Conservation (phyloP, 148 eudicot genomes). For the Cornus controversa region DNA sequence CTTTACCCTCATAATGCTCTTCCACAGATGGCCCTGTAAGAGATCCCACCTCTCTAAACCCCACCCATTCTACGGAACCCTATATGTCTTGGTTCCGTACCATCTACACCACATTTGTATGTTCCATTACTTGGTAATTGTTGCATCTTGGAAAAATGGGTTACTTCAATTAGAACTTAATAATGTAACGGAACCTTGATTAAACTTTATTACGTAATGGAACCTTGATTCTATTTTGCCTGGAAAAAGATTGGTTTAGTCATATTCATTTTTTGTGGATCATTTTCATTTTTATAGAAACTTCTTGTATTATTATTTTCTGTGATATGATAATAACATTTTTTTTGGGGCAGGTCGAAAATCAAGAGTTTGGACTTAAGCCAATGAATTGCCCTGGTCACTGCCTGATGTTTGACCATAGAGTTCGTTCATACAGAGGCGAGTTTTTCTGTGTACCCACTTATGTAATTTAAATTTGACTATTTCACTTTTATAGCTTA, state of each 20-base stretch:
- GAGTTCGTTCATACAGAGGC: slow-evolving; percentile 99
- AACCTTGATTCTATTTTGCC: neutral
- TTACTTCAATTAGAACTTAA: neutral
- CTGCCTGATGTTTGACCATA: slow-evolving; percentile 88
- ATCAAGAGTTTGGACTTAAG: slow-evolving; percentile 83
- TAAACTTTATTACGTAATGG: neutral
- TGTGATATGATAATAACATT: neutral
- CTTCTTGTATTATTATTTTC: neutral
- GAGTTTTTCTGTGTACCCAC: slow-evolving; percentile 7
- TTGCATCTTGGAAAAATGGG: neutral
- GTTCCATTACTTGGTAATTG: neutral
- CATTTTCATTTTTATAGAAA: neutral
- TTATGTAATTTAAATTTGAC: neutral
- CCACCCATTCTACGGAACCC: too few relatives aligned
- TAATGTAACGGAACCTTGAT: neutral
- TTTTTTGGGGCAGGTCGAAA: slow-evolving; percentile 56
- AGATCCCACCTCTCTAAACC: too few relatives aligned
- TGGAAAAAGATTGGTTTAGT: neutral
- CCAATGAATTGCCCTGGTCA: slow-evolving; percentile 99
- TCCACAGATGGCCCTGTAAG: too few relatives aligned
- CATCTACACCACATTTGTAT: neutral
- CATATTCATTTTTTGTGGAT: neutral
- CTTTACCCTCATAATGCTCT: too few relatives aligned
- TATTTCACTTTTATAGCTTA: neutral
- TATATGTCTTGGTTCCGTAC: too few relatives aligned